These are phyloP conservation scores for Puccinia hordei DNA, from an alignment of 1,284 basidiomycete genomes.

Conservation along the genomic window DNA sequence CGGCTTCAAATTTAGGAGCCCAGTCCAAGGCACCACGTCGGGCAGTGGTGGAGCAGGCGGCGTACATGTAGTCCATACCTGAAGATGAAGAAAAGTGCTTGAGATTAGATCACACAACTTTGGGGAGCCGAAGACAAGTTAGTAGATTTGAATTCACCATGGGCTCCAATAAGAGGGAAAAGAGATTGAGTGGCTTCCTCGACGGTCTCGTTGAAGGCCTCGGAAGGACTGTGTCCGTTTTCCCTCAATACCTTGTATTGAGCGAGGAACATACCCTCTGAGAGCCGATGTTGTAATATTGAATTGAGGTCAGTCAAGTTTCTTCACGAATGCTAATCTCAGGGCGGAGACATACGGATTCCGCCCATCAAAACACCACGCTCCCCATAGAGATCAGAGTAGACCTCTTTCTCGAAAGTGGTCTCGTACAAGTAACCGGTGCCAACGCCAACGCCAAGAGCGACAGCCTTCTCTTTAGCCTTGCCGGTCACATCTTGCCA, in stretches of 20 bases:
- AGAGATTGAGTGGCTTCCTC: constrained; percentile 99
- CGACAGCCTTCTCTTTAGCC: constrained; percentile 95
- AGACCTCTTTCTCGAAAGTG: constrained; percentile 99
- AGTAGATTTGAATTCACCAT: constrained; percentile 63
- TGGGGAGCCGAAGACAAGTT: background rate
- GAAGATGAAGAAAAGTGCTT: background rate
- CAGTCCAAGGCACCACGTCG: constrained; percentile 87
- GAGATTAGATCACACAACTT: constrained; percentile 31
- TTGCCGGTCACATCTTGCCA: constrained; percentile 88
- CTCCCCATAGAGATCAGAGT: constrained; percentile 99
- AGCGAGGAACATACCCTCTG: constrained; percentile 96
- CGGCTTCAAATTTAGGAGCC: constrained; percentile 91
- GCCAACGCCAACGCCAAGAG: constrained; percentile 90
- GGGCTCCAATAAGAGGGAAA: constrained; percentile 92
- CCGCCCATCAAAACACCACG: constrained; percentile 99
- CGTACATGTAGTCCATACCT: constrained; percentile 98
- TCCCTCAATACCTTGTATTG: constrained; percentile 98
- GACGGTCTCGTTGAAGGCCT: constrained; percentile 99
- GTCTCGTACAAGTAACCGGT: constrained; percentile 98
- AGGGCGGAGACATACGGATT: constrained; percentile 70
- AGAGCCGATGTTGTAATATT: no score
- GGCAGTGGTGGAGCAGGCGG: constrained; percentile 95
- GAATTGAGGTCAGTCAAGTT: background rate
- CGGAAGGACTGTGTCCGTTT: constrained; percentile 96
- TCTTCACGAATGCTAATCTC: background rate